phyloP scores from a whole-genome alignment of 2,329 filamentous ascomycete species.

The Hypoxylon sp. region DNA sequence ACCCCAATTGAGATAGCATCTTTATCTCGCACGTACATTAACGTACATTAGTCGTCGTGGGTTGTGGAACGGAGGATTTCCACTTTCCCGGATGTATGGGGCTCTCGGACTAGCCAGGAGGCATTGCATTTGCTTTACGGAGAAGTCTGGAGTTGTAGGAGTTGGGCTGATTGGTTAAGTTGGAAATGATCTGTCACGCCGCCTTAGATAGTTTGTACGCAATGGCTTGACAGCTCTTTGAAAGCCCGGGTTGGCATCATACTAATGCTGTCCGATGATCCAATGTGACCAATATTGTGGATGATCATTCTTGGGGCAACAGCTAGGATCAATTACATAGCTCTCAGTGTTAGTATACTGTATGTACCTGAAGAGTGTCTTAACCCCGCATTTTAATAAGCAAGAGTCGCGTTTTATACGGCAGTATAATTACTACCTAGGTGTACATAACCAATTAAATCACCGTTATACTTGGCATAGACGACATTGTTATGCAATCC shows the following conservation, averaged over 20 bases:
- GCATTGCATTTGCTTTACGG: conserved; percentile 8
- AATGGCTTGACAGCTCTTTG: not conserved
- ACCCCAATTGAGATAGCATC: conserved; percentile 30
- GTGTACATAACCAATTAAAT: conserved; percentile 10
- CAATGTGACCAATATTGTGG: not conserved
- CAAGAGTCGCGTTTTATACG: conserved; percentile 16
- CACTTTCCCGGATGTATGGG: conserved; percentile 41
- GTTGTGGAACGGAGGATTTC: conserved; percentile 33
- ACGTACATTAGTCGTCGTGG: conserved; percentile 10
- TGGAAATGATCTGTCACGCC: conserved; percentile 17
- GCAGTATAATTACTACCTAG: not conserved
- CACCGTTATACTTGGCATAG: not conserved
- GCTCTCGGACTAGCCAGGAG: conserved; percentile 22
- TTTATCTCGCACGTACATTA: conserved; percentile 3
- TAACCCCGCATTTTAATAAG: conserved; percentile 17
- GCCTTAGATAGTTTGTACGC: conserved; percentile 1
- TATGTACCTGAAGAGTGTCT: not conserved
- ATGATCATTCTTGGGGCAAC: not conserved
- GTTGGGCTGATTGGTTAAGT: conserved; percentile 22
- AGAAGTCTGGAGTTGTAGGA: conserved; percentile 39
- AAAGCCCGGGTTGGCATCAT: not conserved
- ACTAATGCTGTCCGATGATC: not conserved
- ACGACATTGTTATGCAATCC: conserved; percentile 7
- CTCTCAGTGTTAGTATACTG: too few species aligned
- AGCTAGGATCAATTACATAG: not conserved